A percentile compares a stretch with the other conserved stretches of the same genome.
phyloP scores from a whole-genome alignment of 352 stramenopile species.

The Elongisporangium undulatum region DNA sequence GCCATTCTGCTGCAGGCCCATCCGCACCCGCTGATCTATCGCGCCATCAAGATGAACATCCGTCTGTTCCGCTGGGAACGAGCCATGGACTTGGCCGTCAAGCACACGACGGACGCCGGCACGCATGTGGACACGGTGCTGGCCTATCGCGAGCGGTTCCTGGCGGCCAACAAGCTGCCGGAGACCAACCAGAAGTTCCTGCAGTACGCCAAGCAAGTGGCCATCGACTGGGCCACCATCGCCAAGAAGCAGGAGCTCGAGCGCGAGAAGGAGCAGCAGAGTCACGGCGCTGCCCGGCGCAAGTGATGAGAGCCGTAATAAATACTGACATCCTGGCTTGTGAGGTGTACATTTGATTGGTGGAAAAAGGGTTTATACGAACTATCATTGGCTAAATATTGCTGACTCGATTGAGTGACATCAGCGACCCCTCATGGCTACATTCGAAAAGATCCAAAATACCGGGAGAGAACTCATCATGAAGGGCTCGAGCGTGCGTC shows the following conservation, averaged over 20 bases:
- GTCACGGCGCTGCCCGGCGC: conserved; percentile 27
- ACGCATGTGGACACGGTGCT: conserved; percentile 90
- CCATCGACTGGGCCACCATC: conserved; percentile 87
- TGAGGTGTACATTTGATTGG: not conserved
- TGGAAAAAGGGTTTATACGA: conserved; percentile 7
- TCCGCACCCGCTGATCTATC: conserved; percentile 85
- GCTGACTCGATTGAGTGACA: not conserved
- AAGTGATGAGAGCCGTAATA: conserved; percentile 36
- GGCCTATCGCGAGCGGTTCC: conserved; percentile 83
- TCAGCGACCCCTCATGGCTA: not conserved
- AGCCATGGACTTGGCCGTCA: conserved; percentile 86
- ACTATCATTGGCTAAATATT: not conserved
- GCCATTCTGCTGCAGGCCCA: conserved; percentile 89
- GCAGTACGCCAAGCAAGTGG: conserved; percentile 83
- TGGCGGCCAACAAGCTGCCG: conserved; percentile 82
- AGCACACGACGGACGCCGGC: conserved; percentile 79
- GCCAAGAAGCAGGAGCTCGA: conserved; percentile 89
- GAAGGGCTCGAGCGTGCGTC: conserved; percentile 29
- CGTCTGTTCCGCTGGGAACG: conserved; percentile 87
- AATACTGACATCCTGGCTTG: not conserved
- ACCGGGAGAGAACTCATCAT: conserved; percentile 13
- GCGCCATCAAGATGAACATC: conserved; percentile 93
- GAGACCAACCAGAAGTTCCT: conserved; percentile 89
- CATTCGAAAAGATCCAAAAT: not conserved
- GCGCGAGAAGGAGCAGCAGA: conserved; percentile 69